Percentiles rank a stretch among this genome's conserved stretches.
phyloP scores from a whole-genome alignment of 2,329 filamentous ascomycete genomes.

The Neonectria faginata region DNA sequence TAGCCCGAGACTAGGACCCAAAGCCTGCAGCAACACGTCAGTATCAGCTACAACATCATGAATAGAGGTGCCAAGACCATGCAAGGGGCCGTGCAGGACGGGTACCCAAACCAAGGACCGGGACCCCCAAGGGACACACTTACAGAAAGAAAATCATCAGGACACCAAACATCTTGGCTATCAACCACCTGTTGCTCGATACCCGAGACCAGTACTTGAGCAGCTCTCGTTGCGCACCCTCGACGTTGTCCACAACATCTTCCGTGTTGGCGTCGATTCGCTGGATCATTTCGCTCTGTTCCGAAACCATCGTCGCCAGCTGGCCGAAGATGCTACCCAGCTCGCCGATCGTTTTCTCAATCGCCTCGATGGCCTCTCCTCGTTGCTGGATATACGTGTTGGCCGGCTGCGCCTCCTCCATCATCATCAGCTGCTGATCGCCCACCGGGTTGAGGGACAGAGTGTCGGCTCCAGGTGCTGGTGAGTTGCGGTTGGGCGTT shows the following conservation, averaged over 20 bases:
- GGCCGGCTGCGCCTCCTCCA: constrained; percentile 89
- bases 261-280: constrained; percentile 97
- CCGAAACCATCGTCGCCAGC: constrained; percentile 94
- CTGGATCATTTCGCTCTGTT: constrained; percentile 98
- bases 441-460: constrained; percentile 84
- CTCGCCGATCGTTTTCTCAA: constrained; percentile 94
- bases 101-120: neutral
- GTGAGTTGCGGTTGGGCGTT: constrained; percentile 75
- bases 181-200: constrained; percentile 93
- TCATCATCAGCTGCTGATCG: constrained; percentile 86
- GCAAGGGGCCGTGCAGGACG: neutral
- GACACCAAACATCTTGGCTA: constrained; percentile 83
- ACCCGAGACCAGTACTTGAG: constrained; percentile 98
- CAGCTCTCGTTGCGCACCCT: constrained; percentile 92
- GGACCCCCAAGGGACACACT: constrained; percentile 45
- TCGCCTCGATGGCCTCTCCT: constrained; percentile 95
- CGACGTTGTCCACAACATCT: constrained; percentile 97
- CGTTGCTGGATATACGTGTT: constrained; percentile 94
- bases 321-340: constrained; percentile 93
- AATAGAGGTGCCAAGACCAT: neutral
- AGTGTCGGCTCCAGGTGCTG: constrained; percentile 77
- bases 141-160: constrained; percentile 92
- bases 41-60: constrained; percentile 27
- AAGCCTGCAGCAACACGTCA: constrained; percentile 44
- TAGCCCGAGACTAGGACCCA: constrained; percentile 56